Evolutionary conservation across 2,329 filamentous ascomycete species (phyloP).

Genomic region (Neonectria magnoliae): DNA sequence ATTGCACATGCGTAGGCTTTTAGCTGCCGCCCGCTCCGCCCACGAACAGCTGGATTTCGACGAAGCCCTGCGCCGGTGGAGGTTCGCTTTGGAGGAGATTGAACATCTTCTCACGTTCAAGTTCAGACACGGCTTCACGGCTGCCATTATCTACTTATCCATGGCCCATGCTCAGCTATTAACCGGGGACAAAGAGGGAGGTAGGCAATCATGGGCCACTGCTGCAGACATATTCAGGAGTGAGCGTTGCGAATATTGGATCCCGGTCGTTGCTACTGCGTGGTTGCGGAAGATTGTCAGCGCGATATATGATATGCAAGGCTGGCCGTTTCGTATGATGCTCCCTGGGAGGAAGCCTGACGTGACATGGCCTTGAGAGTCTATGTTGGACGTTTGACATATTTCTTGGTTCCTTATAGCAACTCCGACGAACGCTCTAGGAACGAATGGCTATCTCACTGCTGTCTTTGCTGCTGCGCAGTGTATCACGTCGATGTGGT

Average conservation of each 20-base stretch:
- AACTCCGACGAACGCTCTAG: no score
- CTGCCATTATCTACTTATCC: conserved; percentile 43
- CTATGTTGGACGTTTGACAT: neutral
- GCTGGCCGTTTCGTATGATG: conserved; percentile 47
- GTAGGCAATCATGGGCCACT: conserved; percentile 35
- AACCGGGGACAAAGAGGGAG: conserved; percentile 29
- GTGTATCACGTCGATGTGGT: no score
- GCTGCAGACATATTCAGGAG: conserved; percentile 36
- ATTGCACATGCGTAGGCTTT: conserved; percentile 43
- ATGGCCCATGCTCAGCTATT: conserved; percentile 44
- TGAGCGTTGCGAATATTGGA: conserved; percentile 45
- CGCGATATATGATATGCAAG: conserved; percentile 37
- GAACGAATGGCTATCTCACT: no score
- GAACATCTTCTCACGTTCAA: conserved; percentile 36
- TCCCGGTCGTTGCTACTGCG: conserved; percentile 42
- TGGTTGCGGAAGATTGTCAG: conserved; percentile 44
- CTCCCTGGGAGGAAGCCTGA: conserved; percentile 43
- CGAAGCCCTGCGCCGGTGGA: conserved; percentile 38
- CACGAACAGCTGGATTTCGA: conserved; percentile 30
- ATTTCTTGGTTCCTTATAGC: no score
- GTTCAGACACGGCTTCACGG: conserved; percentile 35
- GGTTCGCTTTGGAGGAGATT: conserved; percentile 28
- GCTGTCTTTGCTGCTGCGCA: no score
- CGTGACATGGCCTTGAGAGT: conserved; percentile 28
- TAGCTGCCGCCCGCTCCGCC: conserved; percentile 38